Conservation (phyloP, 306 rosid genomes). For the Ormosia emarginata region DNA sequence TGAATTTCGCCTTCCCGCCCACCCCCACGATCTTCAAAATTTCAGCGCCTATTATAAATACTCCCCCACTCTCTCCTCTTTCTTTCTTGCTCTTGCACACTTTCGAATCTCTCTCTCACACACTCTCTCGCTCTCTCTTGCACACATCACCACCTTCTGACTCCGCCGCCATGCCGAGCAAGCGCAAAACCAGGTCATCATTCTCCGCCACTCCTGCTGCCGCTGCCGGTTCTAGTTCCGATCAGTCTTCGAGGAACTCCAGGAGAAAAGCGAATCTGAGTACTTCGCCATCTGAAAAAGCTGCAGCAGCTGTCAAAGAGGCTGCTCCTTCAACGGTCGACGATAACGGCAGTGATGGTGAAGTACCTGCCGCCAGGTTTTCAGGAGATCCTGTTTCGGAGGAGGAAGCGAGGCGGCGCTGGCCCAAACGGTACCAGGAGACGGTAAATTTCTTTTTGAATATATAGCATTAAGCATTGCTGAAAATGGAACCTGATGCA, state of each 20-base stretch:
- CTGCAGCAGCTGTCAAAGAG: not conserved
- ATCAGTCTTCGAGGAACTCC: not conserved
- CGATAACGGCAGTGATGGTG: not conserved
- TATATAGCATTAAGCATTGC: not conserved
- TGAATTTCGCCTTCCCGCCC: constrained; percentile 34
- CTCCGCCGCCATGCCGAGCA: constrained; percentile 3
- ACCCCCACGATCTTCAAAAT: not conserved
- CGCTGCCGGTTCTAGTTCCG: not conserved
- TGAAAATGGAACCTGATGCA: not conserved
- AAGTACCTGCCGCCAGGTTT: constrained; percentile 14
- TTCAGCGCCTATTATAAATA: constrained; percentile 6
- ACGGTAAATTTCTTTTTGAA: constrained; percentile 19
- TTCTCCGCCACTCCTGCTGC: not conserved
- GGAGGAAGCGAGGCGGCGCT: constrained; percentile 47
- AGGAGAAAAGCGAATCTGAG: not conserved
- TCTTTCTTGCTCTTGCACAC: not conserved
- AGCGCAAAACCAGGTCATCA: not conserved
- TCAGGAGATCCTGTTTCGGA: constrained; percentile 29
- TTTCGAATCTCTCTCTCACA: not conserved
- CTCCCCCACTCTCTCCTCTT: not conserved
- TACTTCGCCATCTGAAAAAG: not conserved
- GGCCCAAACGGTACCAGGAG: constrained; percentile 54
- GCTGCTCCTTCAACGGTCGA: not conserved
- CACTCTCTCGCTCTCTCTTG: not conserved
- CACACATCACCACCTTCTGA: not conserved